Evolutionary conservation across 441 rosid genomes (phyloP).

Genomic region (Gossypium lobatum): DNA sequence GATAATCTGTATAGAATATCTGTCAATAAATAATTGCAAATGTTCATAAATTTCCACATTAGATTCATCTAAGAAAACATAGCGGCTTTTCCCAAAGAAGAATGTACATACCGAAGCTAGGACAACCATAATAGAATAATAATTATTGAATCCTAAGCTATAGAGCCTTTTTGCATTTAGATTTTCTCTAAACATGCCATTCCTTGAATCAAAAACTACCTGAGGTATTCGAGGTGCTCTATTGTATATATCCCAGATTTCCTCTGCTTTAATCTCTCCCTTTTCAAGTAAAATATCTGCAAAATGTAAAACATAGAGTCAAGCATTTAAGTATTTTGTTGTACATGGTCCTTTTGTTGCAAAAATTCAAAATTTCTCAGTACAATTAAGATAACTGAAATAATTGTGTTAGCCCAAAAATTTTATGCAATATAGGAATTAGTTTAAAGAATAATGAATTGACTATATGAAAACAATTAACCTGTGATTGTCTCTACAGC

Average conservation of each 20-base stretch:
- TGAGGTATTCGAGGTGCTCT: conserved; percentile 71
- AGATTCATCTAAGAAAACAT: neutral
- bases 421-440: neutral
- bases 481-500: conserved; percentile 95
- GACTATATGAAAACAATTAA: conserved; percentile 15
- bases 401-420: neutral
- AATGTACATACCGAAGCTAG: neutral
- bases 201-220: conserved; percentile 33
- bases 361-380: neutral
- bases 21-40: neutral
- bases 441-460: neutral
- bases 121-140: neutral
- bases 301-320: conserved; percentile 11
- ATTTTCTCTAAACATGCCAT: neutral
- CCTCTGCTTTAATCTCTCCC: conserved; percentile 72
- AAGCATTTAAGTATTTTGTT: neutral
- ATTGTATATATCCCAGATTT: conserved; percentile 79
- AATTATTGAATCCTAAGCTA: neutral
- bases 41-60: conserved; percentile 1
- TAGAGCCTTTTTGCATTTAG: neutral
- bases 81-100: neutral
- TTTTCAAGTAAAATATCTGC: conserved; percentile 81
- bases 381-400: neutral
- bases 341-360: neutral
- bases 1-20: neutral